phyloP scores from a whole-genome alignment of 1,139 yeast genomes.

The Blastobotrys proliferans region DNA sequence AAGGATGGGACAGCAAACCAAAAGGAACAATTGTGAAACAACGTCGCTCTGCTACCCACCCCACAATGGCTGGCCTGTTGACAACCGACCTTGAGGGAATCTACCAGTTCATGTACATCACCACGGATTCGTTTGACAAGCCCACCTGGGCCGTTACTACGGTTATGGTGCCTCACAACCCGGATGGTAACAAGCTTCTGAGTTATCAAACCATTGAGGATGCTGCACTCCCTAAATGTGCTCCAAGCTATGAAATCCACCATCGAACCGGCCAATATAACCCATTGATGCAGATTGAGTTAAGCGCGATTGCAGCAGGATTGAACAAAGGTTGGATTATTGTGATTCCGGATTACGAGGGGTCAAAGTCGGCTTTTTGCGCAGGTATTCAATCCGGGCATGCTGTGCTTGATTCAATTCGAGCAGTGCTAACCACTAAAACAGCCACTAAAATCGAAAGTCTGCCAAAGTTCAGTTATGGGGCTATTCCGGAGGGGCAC shows the following conservation, averaged over 20 bases:
- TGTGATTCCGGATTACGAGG: constrained; percentile 30
- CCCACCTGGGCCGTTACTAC: constrained; percentile 30
- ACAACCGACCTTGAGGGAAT: too few relatives aligned
- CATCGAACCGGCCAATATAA: constrained; percentile 11
- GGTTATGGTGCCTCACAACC: constrained; percentile 25
- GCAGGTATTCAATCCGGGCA: constrained; percentile 27
- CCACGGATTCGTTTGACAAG: constrained; percentile 26
- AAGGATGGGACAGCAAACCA: constrained; percentile 17
- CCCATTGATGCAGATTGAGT: too few relatives aligned
- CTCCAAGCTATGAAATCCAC: constrained; percentile 27
- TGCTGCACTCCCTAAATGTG: constrained; percentile 26
- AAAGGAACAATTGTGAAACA: constrained; percentile 21
- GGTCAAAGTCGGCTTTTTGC: constrained; percentile 24
- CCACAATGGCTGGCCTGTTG: too few relatives aligned
- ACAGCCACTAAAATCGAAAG: constrained; percentile 17
- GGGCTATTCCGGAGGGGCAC: constrained; percentile 34
- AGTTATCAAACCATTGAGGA: constrained; percentile 31
- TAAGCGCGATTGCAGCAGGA: constrained; percentile 6
- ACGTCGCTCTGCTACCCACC: too few relatives aligned
- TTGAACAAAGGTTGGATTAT: constrained; percentile 22
- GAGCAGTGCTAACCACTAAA: constrained; percentile 21
- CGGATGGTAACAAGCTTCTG: constrained; percentile 19
- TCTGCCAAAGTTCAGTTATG: constrained; percentile 22
- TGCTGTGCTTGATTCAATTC: constrained; percentile 27
- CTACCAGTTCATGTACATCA: constrained; percentile 26